These are phyloP conservation scores for Salix purpurea DNA, from an alignment of 345 rosid genomes.

Conservation along the genomic window DNA sequence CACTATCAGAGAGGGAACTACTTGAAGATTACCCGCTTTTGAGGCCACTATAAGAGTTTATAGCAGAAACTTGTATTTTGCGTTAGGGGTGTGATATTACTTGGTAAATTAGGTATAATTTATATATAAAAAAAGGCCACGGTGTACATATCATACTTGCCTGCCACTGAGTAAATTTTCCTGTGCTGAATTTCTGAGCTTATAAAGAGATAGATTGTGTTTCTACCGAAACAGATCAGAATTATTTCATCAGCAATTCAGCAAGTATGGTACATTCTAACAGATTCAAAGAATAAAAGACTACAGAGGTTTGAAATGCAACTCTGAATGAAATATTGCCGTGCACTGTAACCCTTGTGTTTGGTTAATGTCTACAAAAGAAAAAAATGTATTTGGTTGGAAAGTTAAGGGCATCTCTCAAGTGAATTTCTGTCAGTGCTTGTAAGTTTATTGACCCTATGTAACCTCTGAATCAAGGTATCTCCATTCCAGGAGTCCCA, in stretches of 20 bases:
- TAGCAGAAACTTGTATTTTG: slow-evolving; percentile 10
- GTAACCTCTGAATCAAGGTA: not conserved
- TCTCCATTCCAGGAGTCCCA: not conserved
- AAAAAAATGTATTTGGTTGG: no score
- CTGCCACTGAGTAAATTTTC: not conserved
- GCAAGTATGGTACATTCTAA: not conserved
- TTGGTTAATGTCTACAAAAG: no score
- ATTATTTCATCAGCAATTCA: not conserved
- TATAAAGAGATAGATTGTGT: not conserved
- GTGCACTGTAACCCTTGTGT: not conserved
- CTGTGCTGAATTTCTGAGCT: slow-evolving; percentile 5
- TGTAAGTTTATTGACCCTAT: not conserved
- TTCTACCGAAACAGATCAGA: not conserved
- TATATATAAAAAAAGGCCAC: slow-evolving; percentile 27
- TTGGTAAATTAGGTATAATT: slow-evolving; percentile 6
- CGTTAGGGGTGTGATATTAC: slow-evolving; percentile 14
- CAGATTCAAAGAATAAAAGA: not conserved
- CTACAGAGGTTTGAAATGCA: not conserved
- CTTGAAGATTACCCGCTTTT: slow-evolving; percentile 87
- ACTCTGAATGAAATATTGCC: not conserved
- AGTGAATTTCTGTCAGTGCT: not conserved
- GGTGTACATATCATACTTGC: not conserved
- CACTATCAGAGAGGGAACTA: slow-evolving; percentile 66
- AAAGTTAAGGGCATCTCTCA: no score
- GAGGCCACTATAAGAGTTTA: slow-evolving; percentile 58